Evolutionary conservation across 768 basidiomycete species (phyloP), one percentile per base, ranked within the genome.

Genomic region (Rossbeevera mucosa): DNA sequence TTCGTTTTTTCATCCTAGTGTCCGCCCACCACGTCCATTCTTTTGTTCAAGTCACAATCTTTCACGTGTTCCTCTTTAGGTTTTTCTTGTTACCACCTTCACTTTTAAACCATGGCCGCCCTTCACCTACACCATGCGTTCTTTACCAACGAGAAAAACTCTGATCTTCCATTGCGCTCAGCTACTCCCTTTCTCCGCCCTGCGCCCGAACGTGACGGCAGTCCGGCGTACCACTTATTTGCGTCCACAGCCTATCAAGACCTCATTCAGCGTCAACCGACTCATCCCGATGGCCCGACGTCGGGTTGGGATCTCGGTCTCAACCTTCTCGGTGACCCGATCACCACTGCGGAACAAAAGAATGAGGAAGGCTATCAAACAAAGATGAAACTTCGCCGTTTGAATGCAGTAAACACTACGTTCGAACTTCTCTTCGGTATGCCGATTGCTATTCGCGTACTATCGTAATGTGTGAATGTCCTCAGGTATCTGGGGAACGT

Each of bases 401-500:
- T 76, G 52, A 61, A 59, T 38, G 60, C 65, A 58, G 53, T 63
- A 9, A 65, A 56, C 33, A 48, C 67, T 13, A 51, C 45, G 1
- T 60, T 77, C n/a, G 61, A 66, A 42, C 50, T 64, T 25, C 52
- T 75, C 13, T 67, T 76, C 40, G 74, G 76, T 76, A 58, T 53
- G 67, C 47, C 20, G 29, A 54, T 51, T 44, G 11, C 28, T 21
- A 42, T 66, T 7, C 30, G 29, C 45, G 47, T 16, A 7, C 41
- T 7, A 4, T 18, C 16, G 43, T 54, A 18, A 54, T 25, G 4
- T 41, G 20, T 22, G 22, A 22, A 20, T 36, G 9, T 47, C 13
- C 12, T 2, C 50, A 86, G 85, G 71, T 54, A 64, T 63, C 25
- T 90, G 86, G 83, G 76, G 80, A 24, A 62, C 73, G 7, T 89